Conservation (phyloP, 805 yeast genomes). For the Priceomyces haplophilus region DNA sequence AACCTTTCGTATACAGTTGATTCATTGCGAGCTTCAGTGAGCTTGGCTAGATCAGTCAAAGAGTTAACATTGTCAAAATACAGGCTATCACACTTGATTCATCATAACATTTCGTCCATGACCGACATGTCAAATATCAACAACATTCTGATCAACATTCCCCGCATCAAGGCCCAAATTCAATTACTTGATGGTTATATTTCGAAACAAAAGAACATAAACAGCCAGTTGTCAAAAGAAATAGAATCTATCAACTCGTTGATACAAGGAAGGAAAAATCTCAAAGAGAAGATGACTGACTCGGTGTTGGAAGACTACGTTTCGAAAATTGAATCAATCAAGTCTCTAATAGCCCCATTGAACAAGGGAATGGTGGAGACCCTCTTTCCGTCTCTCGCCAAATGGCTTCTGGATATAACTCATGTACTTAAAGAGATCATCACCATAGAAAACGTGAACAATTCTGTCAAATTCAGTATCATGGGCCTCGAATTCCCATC, state of each 20-base stretch:
- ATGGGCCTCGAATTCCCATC: constrained; percentile 36
- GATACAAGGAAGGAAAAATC: constrained; percentile 16
- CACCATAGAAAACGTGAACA: constrained; percentile 22
- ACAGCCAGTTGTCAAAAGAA: constrained; percentile 22
- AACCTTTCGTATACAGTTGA: constrained; percentile 28
- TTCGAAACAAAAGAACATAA: constrained; percentile 17
- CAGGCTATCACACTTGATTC: constrained; percentile 19
- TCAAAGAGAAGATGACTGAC: constrained; percentile 15
- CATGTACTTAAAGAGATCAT: constrained; percentile 21
- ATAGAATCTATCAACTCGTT: constrained; percentile 20
- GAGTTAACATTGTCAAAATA: constrained; percentile 28
- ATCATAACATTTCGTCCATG: constrained; percentile 7
- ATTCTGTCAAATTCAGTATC: constrained; percentile 25
- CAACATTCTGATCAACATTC: constrained; percentile 3
- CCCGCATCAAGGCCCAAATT: constrained; percentile 8
- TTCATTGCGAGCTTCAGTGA: constrained; percentile 24
- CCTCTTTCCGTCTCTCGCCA: constrained; percentile 21
- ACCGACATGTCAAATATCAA: constrained; percentile 5
- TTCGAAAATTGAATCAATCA: constrained; percentile 23
- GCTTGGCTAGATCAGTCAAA: constrained; percentile 21
- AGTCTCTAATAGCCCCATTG: constrained; percentile 28
- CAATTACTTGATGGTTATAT: constrained; percentile 15
- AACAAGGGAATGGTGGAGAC: constrained; percentile 19
- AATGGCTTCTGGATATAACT: constrained; percentile 12
- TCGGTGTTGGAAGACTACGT: constrained; percentile 13